Evolutionary conservation across 2,329 filamentous ascomycete species (phyloP), one percentile per base, ranked within the genome.

Genomic region (Calonectria pseudoreteaudii): DNA sequence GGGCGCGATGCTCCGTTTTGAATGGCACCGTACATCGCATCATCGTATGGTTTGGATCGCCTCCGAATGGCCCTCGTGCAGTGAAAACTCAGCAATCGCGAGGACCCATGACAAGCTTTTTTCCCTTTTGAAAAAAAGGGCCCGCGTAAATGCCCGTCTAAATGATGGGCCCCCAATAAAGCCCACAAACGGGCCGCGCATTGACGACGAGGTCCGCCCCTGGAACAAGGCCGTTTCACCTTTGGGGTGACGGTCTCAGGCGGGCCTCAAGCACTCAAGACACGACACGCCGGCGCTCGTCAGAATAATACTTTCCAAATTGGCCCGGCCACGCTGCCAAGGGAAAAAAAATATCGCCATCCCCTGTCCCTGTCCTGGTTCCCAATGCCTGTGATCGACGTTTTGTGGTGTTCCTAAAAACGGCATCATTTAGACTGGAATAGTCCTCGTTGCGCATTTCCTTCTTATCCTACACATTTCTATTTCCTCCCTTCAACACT

Each of bases 171-270:
- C 50, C 38, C 50, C 38, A 50, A 47, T 34, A 68, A 53, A 72
- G 31, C 66, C 71, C 71, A 66, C 71, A 70, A 66, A 68, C 70
- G 69, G 67, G 60, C 65, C 72, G 69, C 74, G 72, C 74, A 76
- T 75, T 75, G 71, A 79, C 78, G 68, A 75, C 68, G 64, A 70
- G 53, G 52, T 50, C 67, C 64, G 56, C 49, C 70, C 72, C 75
- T 72, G 70, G 75, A 66, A 76, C 71, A 73, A 75, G 52, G 74
- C 73, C 73, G 78, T 80, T 80, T 80, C 78, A 80, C 49, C 65
- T 79, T 79, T 70, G 76, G 75, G 68, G 66, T 79, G 53, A 38
- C 75, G 70, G 79, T 80, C 78, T 80, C 79, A 80, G 79, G 74
- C 74, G 50, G 71, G 73, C 71, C 60, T 71, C 62, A 68, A 74